Evolutionary conservation across 208 protist genomes (phyloP).

Genomic region (Trypanosoma lewisi): DNA sequence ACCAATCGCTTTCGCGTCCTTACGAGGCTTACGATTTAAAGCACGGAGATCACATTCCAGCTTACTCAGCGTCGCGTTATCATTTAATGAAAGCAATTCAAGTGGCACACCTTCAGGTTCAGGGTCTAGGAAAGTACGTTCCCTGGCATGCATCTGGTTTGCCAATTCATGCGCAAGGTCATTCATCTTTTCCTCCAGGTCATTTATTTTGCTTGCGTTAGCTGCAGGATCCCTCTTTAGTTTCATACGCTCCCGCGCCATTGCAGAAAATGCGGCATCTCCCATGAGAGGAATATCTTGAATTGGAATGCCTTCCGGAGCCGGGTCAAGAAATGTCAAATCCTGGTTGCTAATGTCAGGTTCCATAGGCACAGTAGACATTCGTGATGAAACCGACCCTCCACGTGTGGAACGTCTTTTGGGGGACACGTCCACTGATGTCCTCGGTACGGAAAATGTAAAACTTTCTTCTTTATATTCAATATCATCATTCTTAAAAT

Average conservation of each 20-base stretch:
- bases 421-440: too few species aligned
- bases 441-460: conserved; percentile 1
- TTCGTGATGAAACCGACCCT: neutral
- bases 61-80: conserved; percentile 45
- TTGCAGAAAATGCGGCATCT: conserved; percentile 51
- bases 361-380: neutral
- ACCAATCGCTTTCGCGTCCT: conserved; percentile 37
- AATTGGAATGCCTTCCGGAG: conserved; percentile 56
- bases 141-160: conserved; percentile 41
- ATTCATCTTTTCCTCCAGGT: conserved; percentile 25
- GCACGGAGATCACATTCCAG: conserved; percentile 65
- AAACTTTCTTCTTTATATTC: neutral
- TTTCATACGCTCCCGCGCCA: conserved; percentile 37
- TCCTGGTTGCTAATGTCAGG: too few species aligned
- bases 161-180: conserved; percentile 33
- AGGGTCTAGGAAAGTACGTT: conserved; percentile 61
- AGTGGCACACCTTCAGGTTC: conserved; percentile 66
- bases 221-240: conserved; percentile 45
- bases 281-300: conserved; percentile 49
- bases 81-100: conserved; percentile 61
- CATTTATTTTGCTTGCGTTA: conserved; percentile 65
- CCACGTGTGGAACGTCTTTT: neutral
- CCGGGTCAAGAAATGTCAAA: too few species aligned
- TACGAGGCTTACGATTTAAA: conserved; percentile 45
- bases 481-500: too few species aligned